Base-by-base conservation (phyloP, 2,329 filamentous ascomycete species). In the Lomentospora prolificans region DNA sequence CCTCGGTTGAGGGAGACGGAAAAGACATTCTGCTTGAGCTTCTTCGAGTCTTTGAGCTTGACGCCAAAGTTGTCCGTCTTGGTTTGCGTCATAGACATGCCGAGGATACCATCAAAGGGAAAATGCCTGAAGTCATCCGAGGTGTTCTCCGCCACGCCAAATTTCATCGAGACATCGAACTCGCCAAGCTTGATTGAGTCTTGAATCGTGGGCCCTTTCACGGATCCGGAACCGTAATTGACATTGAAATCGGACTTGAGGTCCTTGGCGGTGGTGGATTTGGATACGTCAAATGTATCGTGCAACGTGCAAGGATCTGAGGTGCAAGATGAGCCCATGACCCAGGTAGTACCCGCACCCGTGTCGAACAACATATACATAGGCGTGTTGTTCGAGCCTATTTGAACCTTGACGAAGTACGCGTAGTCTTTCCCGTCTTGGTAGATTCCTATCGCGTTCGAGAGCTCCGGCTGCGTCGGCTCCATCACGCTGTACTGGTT, bases 21-120 rank as follows among this genome's bases (percentile, higher is more conserved):
- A 63, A 92, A 85, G 19, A 92, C 67, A 64, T 88, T 90, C 4
- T 79, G 65, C 12, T 71, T 62, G 46, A 94, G 72, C 19, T 79
- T 63, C 22, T 78, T 75, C n/a, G 78, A 74, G 1, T 77, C 64
- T 14, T 75, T 72, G 48, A 95, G 69, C 2, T 77, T 72, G 39
- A 85, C 75, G 66, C 94, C 75, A 62, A 94, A 84, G 48, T 84
- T 88, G 19, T 86, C 80, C 4, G 79, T 78, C 33, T 72, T 74
- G 2, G 78, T 79, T 9, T 75, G 72, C 58, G 78, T 78, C 62
- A 85, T 83, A 14, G 87, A 86, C 24, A 95, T 72, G 3, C 90
- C 90, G 2, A 96, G 72, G 51, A 96, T 95, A 24, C 90, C 90
- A 66, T 96, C 90, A 69, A 95, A 90, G 1, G 89, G 86, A 63